phyloP scores from a whole-genome alignment of 345 rosid genomes.

The Euclidium syriacum region DNA sequence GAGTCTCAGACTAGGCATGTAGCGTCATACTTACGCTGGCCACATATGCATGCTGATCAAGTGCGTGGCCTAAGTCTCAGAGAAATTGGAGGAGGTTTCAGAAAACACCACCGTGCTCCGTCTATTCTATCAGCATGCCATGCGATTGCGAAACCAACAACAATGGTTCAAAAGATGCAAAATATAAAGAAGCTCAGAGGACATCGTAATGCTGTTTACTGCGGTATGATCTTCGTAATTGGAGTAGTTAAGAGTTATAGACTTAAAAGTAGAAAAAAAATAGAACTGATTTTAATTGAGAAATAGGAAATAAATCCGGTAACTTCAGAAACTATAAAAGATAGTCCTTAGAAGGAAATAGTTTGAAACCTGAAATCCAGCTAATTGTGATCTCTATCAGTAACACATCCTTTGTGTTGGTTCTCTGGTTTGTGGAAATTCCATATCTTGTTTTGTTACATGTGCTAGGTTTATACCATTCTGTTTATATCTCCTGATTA shows the following conservation, averaged over 20 bases:
- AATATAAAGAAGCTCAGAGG: constrained; percentile 85
- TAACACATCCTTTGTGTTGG: constrained; percentile 9
- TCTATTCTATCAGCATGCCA: constrained; percentile 82
- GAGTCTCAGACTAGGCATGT: constrained; percentile 40
- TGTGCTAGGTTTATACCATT: constrained; percentile 2
- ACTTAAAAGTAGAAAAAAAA: too few relatives aligned
- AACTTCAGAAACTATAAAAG: too few relatives aligned
- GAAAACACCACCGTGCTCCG: constrained; percentile 95
- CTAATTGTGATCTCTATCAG: too few relatives aligned
- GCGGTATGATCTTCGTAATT: constrained; percentile 55
- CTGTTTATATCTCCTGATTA: not conserved
- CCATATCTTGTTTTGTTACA: constrained; percentile 10
- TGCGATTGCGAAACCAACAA: constrained; percentile 89
- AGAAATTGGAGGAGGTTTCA: constrained; percentile 98
- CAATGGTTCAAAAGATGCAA: constrained; percentile 93
- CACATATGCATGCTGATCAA: constrained; percentile 93
- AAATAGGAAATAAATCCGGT: too few relatives aligned
- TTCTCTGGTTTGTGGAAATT: constrained; percentile 17
- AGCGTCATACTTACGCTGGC: constrained; percentile 82
- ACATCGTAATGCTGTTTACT: constrained; percentile 96
- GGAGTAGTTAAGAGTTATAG: too few relatives aligned
- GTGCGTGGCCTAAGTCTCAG: constrained; percentile 88
- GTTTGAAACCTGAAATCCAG: too few relatives aligned
- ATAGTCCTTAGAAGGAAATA: too few relatives aligned
- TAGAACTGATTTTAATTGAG: too few relatives aligned